Conservation (phyloP, 495 filamentous ascomycete genomes). For the Tuber borchii region DNA sequence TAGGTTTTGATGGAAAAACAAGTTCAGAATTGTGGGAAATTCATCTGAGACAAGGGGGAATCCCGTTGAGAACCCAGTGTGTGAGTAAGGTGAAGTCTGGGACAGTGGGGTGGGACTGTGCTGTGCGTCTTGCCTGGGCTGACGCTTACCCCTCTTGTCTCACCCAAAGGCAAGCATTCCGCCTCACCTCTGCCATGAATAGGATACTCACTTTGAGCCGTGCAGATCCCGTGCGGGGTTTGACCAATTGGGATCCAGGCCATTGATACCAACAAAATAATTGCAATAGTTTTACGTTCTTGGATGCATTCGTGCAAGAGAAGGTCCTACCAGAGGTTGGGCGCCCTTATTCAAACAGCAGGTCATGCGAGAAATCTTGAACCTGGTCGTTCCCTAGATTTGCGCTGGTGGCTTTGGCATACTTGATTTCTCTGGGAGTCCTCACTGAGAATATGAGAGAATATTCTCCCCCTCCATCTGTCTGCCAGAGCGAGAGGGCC, state of each 20-base stretch:
- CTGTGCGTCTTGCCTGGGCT: background rate
- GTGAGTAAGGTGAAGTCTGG: no score
- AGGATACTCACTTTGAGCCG: background rate
- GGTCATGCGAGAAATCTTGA: background rate
- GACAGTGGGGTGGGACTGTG: no score
- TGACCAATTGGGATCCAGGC: background rate
- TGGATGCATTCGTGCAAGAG: background rate
- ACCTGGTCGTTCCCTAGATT: background rate
- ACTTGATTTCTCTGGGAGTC: fast-evolving
- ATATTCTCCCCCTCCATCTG: background rate
- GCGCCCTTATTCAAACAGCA: background rate
- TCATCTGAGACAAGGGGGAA: no score
- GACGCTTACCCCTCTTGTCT: background rate
- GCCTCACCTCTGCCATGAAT: background rate
- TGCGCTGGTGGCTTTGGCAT: background rate
- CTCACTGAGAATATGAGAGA: background rate
- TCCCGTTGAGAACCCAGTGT: no score
- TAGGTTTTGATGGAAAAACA: no score
- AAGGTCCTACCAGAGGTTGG: background rate
- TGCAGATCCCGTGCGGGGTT: background rate
- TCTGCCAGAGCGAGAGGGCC: background rate
- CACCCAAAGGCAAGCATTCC: background rate
- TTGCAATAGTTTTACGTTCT: background rate
- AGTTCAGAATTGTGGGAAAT: no score
- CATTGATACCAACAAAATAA: background rate